Evolutionary conservation across 2,329 filamentous ascomycete genomes (phyloP).

Genomic region (Talaromyces funiculosus): DNA sequence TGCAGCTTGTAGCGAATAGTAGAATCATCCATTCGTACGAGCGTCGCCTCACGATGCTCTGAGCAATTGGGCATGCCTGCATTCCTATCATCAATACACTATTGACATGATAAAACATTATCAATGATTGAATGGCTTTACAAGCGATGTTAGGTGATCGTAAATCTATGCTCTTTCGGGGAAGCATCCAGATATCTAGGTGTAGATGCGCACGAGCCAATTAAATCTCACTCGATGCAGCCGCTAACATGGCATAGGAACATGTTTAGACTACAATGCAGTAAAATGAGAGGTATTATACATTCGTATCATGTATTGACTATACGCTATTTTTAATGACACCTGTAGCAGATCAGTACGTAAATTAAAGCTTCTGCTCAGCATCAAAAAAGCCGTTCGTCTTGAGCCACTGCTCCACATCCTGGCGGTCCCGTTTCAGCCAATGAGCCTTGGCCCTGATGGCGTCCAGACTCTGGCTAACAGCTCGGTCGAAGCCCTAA

Average conservation of each 20-base stretch:
- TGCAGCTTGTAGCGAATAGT: neutral
- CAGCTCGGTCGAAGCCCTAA: constrained; percentile 72
- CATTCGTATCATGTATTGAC: neutral
- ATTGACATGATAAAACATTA: too few relatives aligned
- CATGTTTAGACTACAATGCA: neutral
- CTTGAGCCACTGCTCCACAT: constrained; percentile 69
- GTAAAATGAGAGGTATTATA: neutral
- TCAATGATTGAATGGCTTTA: too few relatives aligned
- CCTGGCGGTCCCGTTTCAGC: constrained; percentile 68
- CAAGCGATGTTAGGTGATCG: too few relatives aligned
- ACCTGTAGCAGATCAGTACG: neutral
- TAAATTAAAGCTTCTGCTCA: constrained; percentile 12
- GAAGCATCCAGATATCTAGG: neutral
- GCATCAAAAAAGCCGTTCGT: constrained; percentile 44
- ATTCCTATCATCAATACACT: neutral
- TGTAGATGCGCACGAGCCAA: neutral
- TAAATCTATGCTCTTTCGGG: neutral
- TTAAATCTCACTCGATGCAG: neutral
- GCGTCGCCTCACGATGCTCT: neutral
- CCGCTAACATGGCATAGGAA: neutral
- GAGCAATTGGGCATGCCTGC: neutral
- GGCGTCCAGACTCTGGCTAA: constrained; percentile 84
- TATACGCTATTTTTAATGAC: neutral
- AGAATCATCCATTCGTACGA: neutral
- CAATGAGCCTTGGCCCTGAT: constrained; percentile 80